phyloP scores from a whole-genome alignment of 1,139 yeast genomes.

The Hyphopichia buzzinii region DNA sequence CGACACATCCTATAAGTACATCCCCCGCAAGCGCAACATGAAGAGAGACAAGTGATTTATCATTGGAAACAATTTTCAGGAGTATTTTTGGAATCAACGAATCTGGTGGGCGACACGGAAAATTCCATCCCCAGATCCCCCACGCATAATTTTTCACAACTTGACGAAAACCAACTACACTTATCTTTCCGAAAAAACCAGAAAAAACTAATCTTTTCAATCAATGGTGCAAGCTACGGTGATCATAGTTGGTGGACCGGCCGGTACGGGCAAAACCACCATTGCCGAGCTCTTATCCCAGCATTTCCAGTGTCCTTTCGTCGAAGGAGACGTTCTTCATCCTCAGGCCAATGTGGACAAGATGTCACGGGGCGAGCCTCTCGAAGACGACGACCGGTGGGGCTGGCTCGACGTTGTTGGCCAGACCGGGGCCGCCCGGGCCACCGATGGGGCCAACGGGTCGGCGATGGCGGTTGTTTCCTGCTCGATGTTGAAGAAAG shows the following conservation, averaged over 20 bases:
- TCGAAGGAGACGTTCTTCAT: slow-evolving; percentile 87
- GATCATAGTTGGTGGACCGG: slow-evolving; percentile 76
- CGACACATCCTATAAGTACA: no score
- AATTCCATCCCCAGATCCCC: no score
- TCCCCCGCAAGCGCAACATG: no score
- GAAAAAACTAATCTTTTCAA: no score
- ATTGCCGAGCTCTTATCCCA: slow-evolving; percentile 56
- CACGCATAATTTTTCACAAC: no score
- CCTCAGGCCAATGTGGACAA: slow-evolving; percentile 72
- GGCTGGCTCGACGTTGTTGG: slow-evolving; percentile 72
- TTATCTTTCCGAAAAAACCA: no score
- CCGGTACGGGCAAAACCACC: slow-evolving; percentile 91
- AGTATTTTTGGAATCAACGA: no score
- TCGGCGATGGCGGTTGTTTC: slow-evolving; percentile 53
- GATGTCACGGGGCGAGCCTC: slow-evolving; percentile 77
- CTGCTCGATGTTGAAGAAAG: slow-evolving; percentile 79
- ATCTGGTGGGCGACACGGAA: no score
- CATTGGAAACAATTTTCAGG: no score
- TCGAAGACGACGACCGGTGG: slow-evolving; percentile 89
- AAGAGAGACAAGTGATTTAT: no score
- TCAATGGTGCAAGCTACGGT: no score
- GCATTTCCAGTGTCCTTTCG: slow-evolving; percentile 48
- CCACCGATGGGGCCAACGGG: slow-evolving; percentile 25
- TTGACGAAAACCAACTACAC: no score
- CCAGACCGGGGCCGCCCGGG: slow-evolving; percentile 31